Evolutionary conservation across 257 asterid genomes (phyloP).

Genomic region (Forsythia suspensa): DNA sequence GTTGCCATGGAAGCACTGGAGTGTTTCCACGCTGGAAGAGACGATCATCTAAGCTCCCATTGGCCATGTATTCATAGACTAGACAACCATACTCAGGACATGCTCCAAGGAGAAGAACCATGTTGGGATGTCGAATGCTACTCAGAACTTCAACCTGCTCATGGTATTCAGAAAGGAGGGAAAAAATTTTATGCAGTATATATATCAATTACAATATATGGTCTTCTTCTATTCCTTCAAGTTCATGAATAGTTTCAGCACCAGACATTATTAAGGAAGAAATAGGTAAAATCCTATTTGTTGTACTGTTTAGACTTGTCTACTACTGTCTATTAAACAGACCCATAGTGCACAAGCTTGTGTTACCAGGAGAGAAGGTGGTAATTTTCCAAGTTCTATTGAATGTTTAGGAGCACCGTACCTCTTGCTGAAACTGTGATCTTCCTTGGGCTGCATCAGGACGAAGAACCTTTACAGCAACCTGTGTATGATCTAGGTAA

Average conservation of each 20-base stretch:
- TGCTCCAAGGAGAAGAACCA: slow-evolving; percentile 20
- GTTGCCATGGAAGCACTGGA: slow-evolving; percentile 10
- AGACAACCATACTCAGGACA: slow-evolving; percentile 18
- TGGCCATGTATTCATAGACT: slow-evolving; percentile 11
- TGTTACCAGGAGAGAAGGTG: background rate
- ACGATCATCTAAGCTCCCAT: slow-evolving; percentile 15
- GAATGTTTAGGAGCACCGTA: background rate
- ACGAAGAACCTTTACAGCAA: slow-evolving; percentile 30
- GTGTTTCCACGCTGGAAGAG: slow-evolving; percentile 13
- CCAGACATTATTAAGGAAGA: no score
- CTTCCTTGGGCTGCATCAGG: slow-evolving; percentile 32
- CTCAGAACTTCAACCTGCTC: slow-evolving; percentile 11
- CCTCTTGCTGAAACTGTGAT: slow-evolving; percentile 31
- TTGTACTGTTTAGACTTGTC: background rate
- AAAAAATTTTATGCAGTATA: no score
- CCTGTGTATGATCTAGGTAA: slow-evolving; percentile 28
- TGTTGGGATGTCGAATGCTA: slow-evolving; percentile 9
- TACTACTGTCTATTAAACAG: background rate
- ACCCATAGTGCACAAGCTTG: background rate
- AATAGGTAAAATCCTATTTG: no score
- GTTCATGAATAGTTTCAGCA: no score
- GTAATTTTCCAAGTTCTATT: background rate
- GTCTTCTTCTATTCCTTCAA: no score
- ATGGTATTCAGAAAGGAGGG: background rate
- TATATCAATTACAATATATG: background rate